A percentile compares a stretch with the other conserved stretches of the same genome.
Evolutionary conservation across 2,329 filamentous ascomycete genomes (phyloP).

Genomic region (Stenocarpella maydis): DNA sequence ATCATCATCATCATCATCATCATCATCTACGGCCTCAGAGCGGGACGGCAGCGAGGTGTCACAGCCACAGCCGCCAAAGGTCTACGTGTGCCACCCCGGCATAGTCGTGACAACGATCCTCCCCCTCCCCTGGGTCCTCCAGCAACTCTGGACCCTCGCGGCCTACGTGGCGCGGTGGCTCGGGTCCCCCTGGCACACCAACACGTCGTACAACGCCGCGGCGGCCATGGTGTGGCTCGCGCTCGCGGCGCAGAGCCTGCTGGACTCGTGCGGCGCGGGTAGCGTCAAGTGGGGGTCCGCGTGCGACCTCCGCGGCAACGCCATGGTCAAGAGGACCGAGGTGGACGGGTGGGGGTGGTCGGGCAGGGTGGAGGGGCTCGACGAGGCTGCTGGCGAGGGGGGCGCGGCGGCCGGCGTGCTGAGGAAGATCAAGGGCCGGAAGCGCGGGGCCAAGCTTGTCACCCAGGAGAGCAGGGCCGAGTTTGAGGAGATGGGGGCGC

Average conservation of each 20-base stretch:
- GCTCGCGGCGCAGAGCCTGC: constrained; percentile 68
- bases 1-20: no score
- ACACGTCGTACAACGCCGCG: constrained; percentile 80
- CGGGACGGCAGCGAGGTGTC: no score
- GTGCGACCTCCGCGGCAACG: constrained; percentile 64
- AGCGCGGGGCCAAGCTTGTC: constrained; percentile 63
- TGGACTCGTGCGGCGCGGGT: constrained; percentile 65
- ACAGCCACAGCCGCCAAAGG: constrained; percentile 8
- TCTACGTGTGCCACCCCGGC: constrained; percentile 87
- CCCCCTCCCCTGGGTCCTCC: constrained; percentile 74
- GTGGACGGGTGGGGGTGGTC: constrained; percentile 86
- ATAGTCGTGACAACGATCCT: constrained; percentile 85
- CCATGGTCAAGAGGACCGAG: constrained; percentile 77
- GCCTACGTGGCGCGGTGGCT: constrained; percentile 78
- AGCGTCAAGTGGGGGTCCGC: constrained; percentile 84
- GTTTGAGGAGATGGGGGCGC: constrained; percentile 69
- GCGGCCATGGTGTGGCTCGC: constrained; percentile 80
- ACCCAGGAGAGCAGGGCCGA: constrained; percentile 67
- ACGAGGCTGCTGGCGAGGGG: constrained; percentile 48
- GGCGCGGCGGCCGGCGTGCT: constrained; percentile 53
- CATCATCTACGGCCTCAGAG: constrained; percentile 25
- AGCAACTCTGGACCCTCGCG: constrained; percentile 71
- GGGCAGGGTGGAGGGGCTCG: constrained; percentile 61
- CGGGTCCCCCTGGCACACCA: constrained; percentile 88
- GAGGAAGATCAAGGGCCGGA: constrained; percentile 64